Evolutionary conservation across 2,329 filamentous ascomycete species (phyloP).

Genomic region (Boeremia lycopersici): DNA sequence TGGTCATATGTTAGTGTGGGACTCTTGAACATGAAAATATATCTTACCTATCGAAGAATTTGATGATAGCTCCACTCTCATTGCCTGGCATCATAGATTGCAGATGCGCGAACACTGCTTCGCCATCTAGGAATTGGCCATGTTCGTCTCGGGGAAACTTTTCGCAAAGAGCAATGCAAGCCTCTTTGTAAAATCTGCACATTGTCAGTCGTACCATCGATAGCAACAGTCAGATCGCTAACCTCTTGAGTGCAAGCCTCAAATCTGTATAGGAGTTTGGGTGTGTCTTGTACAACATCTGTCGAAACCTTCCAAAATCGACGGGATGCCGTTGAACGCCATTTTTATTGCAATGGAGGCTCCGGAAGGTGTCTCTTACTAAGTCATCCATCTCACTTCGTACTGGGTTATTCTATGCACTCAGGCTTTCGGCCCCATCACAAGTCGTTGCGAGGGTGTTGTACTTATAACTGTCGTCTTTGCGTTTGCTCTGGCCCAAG

Average conservation of each 20-base stretch:
- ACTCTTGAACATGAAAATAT: background rate
- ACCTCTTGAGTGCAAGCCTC: background rate
- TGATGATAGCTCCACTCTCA: rapidly evolving
- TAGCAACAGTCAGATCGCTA: background rate
- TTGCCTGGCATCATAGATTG: background rate
- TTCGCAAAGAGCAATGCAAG: background rate
- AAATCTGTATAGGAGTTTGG: background rate
- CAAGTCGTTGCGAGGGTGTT: background rate
- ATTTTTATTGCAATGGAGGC: background rate
- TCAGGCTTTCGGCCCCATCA: background rate
- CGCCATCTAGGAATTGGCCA: background rate
- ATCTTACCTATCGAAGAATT: background rate
- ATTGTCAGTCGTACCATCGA: background rate
- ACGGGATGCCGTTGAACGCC: background rate
- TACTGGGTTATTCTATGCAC: background rate
- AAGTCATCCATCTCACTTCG: background rate
- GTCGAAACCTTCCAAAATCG: background rate
- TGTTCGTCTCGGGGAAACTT: background rate
- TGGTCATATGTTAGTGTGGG: background rate
- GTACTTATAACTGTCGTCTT: background rate
- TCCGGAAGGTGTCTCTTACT: background rate
- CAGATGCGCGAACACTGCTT: background rate
- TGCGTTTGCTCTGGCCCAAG: background rate
- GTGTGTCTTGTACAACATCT: background rate
- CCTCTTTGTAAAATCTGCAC: background rate